phyloP scores from a whole-genome alignment of 371 early-diverging fungal species.

The Dipsacomyces acuminosporus region DNA sequence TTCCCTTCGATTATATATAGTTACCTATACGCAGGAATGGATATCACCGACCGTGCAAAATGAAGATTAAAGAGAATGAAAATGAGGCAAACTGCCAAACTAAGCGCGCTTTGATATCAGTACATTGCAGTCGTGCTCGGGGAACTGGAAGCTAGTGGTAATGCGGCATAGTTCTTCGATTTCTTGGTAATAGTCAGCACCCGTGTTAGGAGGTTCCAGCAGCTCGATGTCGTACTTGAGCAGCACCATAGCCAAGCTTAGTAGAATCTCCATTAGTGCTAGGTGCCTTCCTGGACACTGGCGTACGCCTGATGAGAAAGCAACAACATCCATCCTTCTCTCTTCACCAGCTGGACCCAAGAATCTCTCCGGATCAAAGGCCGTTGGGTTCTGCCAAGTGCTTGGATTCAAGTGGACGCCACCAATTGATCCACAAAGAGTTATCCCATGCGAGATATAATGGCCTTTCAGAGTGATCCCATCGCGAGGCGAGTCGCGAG shows the following conservation, averaged over 20 bases:
- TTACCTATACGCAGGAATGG: too few relatives aligned
- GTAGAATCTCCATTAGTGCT: slow-evolving; percentile 19
- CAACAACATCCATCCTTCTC: slow-evolving; percentile 17
- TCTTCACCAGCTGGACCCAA: slow-evolving; percentile 26
- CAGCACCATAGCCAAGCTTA: slow-evolving; percentile 5
- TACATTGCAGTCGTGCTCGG: slow-evolving; percentile 17
- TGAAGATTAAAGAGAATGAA: too few relatives aligned
- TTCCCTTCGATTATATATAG: too few relatives aligned
- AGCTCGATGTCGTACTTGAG: slow-evolving; percentile 14
- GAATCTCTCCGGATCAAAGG: slow-evolving; percentile 35
- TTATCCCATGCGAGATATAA: slow-evolving; percentile 19
- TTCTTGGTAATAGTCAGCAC: not conserved
- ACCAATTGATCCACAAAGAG: slow-evolving; percentile 18
- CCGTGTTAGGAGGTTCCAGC: not conserved
- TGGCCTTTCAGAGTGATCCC: slow-evolving; percentile 23
- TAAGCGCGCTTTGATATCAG: not conserved
- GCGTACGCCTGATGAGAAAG: slow-evolving; percentile 32
- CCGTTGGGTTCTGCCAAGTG: slow-evolving; percentile 23
- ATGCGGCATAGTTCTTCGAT: slow-evolving; percentile 20
- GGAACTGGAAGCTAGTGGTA: slow-evolving; percentile 8
- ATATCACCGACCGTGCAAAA: too few relatives aligned
- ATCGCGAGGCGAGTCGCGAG: slow-evolving; percentile 26
- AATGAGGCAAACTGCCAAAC: too few relatives aligned
- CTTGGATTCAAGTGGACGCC: slow-evolving; percentile 27
- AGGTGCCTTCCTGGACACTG: slow-evolving; percentile 38